These are phyloP conservation scores for Solanum virginianum DNA, from an alignment of 257 asterid genomes.

Conservation along the genomic window DNA sequence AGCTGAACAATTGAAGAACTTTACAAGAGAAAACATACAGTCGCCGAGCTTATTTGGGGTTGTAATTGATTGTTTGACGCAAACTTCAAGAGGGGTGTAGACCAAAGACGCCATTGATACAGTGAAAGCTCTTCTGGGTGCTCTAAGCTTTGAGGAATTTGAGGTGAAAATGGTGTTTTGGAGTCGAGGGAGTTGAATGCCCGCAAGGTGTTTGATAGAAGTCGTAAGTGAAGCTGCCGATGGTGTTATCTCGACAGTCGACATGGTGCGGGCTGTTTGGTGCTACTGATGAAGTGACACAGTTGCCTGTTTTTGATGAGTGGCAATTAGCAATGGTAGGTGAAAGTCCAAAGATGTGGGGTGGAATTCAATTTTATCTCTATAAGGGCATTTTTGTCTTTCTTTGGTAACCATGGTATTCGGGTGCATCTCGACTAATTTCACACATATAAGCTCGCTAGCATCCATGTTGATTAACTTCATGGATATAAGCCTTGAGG, in stretches of 20 bases:
- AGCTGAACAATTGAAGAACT: background rate
- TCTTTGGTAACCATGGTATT: background rate
- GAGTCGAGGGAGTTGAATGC: slow-evolving; percentile 8
- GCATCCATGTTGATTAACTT: background rate
- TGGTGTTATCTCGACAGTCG: slow-evolving; percentile 48
- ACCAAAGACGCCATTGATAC: slow-evolving; percentile 34
- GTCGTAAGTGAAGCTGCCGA: slow-evolving; percentile 34
- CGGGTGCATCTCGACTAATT: background rate
- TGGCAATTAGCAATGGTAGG: background rate
- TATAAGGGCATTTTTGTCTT: background rate
- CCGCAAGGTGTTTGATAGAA: slow-evolving; percentile 35
- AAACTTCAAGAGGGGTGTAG: slow-evolving; percentile 49
- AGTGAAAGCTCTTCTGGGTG: slow-evolving; percentile 11
- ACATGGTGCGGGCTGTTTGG: slow-evolving; percentile 8
- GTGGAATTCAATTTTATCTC: background rate
- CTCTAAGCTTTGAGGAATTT: slow-evolving; percentile 1
- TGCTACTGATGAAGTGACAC: too few species aligned
- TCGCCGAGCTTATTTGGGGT: slow-evolving; percentile 78
- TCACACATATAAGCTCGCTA: background rate
- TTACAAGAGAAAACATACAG: slow-evolving; percentile 27
- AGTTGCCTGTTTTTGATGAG: background rate
- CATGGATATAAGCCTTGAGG: too few species aligned
- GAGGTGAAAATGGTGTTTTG: slow-evolving; percentile 10
- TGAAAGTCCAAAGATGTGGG: background rate
- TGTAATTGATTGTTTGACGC: slow-evolving; percentile 66